Conservation (phyloP, 305 asterid species). For the Euphrasia arctica region DNA sequence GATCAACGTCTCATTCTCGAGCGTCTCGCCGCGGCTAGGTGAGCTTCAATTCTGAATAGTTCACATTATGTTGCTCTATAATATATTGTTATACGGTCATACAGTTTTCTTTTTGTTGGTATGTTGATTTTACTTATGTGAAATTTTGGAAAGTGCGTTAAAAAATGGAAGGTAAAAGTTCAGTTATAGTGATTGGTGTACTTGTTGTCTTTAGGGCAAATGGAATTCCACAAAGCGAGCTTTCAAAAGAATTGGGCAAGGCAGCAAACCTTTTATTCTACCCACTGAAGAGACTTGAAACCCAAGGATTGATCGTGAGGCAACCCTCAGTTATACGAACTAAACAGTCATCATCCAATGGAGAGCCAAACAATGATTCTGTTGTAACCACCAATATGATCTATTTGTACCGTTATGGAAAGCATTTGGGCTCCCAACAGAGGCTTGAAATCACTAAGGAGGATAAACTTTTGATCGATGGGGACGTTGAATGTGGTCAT, state of each 20-base stretch:
- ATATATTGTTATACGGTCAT: neutral
- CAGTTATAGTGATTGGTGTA: slow-evolving; percentile 2
- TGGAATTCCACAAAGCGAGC: slow-evolving; percentile 89
- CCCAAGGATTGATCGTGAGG: slow-evolving; percentile 75
- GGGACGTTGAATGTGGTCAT: slow-evolving; percentile 46
- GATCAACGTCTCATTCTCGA: slow-evolving; percentile 61
- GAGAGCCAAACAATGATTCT: slow-evolving; percentile 45
- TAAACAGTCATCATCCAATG: slow-evolving; percentile 40
- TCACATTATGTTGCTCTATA: neutral
- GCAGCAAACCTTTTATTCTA: slow-evolving; percentile 72
- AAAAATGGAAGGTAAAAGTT: slow-evolving; percentile 16
- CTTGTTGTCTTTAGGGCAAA: slow-evolving; percentile 49
- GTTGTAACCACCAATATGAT: slow-evolving; percentile 77
- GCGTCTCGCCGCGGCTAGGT: slow-evolving; percentile 84
- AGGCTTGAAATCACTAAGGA: slow-evolving; percentile 84
- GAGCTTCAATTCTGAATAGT: slow-evolving; percentile 12
- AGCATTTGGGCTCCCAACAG: slow-evolving; percentile 79
- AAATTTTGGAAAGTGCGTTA: slow-evolving; percentile 8
- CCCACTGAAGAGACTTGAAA: slow-evolving; percentile 72
- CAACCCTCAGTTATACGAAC: slow-evolving; percentile 68
- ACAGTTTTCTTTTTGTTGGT: slow-evolving; percentile 4
- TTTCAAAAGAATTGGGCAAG: slow-evolving; percentile 64
- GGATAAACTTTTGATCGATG: slow-evolving; percentile 38
- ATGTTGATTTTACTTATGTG: slow-evolving; percentile 1
- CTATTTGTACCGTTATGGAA: slow-evolving; percentile 72